These are phyloP conservation scores for Vitis cinerea DNA, from an alignment of 164 flowering plant species.

Conservation along the genomic window DNA sequence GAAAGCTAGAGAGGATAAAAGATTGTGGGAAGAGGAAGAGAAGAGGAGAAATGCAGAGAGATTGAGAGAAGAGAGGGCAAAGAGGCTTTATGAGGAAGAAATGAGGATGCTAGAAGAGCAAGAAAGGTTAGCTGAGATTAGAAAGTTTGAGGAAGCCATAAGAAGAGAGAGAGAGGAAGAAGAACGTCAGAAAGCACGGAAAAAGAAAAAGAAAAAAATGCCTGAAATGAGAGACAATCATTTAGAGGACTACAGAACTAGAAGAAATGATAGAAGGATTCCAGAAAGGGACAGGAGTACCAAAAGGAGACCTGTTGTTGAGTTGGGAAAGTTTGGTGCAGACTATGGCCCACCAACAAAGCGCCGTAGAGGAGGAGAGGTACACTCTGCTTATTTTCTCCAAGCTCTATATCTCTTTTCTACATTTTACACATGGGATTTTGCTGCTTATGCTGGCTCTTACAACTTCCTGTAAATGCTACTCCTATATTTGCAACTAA, in stretches of 20 bases:
- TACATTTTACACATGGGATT: background rate
- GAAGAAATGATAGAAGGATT: slow-evolving; percentile 56
- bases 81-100: slow-evolving; percentile 45
- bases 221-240: slow-evolving; percentile 47
- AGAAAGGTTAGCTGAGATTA: slow-evolving; percentile 51
- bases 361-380: slow-evolving; percentile 96
- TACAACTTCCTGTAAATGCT: background rate
- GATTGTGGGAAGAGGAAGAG: slow-evolving; percentile 72
- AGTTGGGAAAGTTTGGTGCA: slow-evolving; percentile 42
- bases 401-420: background rate
- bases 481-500: background rate
- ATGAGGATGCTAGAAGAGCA: slow-evolving; percentile 46
- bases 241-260: slow-evolving; percentile 45
- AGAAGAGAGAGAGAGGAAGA: slow-evolving; percentile 69
- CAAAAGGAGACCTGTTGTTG: slow-evolving; percentile 50
- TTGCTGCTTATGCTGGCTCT: background rate
- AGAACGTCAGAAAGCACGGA: slow-evolving; percentile 57
- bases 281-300: slow-evolving; percentile 58
- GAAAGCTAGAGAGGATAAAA: slow-evolving; percentile 44
- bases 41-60: slow-evolving; percentile 47
- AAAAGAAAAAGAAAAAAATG: slow-evolving; percentile 59
- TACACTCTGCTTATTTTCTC: slow-evolving; percentile 20
- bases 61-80: slow-evolving; percentile 44
- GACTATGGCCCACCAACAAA: slow-evolving; percentile 63
- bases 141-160: slow-evolving; percentile 52